Evolutionary conservation across 805 yeast species (phyloP).

Genomic region (Yamadazyma kitorensis): DNA sequence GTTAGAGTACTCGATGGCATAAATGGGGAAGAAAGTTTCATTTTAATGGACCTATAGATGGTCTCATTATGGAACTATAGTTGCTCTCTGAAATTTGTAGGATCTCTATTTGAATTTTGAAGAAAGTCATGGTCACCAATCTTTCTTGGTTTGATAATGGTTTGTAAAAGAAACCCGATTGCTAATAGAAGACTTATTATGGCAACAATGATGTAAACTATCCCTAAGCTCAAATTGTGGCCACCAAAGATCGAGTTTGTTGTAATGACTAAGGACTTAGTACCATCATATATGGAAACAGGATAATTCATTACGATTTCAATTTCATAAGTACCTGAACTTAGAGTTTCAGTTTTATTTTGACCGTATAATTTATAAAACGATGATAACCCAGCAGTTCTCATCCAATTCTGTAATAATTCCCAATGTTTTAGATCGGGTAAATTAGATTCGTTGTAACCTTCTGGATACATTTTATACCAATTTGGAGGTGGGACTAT

Average conservation of each 20-base stretch:
- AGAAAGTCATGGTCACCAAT: slow-evolving; percentile 74
- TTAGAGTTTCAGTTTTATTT: slow-evolving; percentile 56
- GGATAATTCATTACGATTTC: slow-evolving; percentile 78
- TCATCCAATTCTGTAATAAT: slow-evolving; percentile 95
- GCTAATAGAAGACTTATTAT: slow-evolving; percentile 71
- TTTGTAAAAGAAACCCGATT: slow-evolving; percentile 72
- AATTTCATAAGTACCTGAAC: slow-evolving; percentile 67
- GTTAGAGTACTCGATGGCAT: too few species aligned
- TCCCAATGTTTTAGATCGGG: slow-evolving; percentile 79
- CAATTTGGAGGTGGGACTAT: slow-evolving; percentile 96
- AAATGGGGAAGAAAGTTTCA: too few species aligned
- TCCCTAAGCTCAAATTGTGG: slow-evolving; percentile 76
- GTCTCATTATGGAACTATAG: too few species aligned
- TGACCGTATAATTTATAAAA: slow-evolving; percentile 81
- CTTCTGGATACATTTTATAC: slow-evolving; percentile 75
- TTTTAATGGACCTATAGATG: too few species aligned
- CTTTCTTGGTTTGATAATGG: slow-evolving; percentile 78
- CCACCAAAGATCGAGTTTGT: slow-evolving; percentile 88
- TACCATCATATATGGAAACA: slow-evolving; percentile 81
- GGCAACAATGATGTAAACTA: slow-evolving; percentile 83
- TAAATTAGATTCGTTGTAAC: slow-evolving; percentile 78
- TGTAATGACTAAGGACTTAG: slow-evolving; percentile 76
- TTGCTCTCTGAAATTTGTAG: slow-evolving; percentile 25
- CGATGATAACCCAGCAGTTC: slow-evolving; percentile 90
- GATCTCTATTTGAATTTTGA: slow-evolving; percentile 23